Conservation (phyloP, 1,284 basidiomycete genomes). For the Austropuccinia psidii region DNA sequence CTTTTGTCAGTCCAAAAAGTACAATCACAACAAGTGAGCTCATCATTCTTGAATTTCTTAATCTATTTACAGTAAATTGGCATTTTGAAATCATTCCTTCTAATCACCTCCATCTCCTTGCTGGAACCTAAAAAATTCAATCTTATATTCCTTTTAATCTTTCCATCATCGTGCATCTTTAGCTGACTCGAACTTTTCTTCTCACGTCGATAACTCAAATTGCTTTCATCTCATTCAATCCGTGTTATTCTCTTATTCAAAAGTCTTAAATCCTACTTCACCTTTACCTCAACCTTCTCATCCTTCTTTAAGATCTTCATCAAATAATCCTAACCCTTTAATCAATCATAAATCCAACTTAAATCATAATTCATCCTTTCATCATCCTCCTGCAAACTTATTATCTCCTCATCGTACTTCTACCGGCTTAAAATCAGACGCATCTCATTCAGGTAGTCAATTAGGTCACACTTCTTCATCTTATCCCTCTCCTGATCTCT, state of each 20-base stretch:
- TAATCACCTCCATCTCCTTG: not conserved
- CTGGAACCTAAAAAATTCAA: no score
- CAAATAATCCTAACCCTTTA: not conserved
- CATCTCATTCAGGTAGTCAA: constrained; percentile 18
- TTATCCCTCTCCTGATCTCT: constrained; percentile 13
- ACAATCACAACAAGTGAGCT: constrained; percentile 21
- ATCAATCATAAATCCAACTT: not conserved
- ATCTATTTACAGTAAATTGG: not conserved
- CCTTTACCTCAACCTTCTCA: constrained; percentile 18
- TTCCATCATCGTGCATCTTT: not conserved
- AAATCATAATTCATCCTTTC: constrained; percentile 12
- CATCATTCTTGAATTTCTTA: no score
- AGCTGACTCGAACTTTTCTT: constrained; percentile 35
- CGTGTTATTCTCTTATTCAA: constrained; percentile 11
- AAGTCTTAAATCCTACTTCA: constrained; percentile 6
- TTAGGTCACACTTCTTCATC: constrained; percentile 11
- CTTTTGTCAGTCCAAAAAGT: constrained; percentile 33
- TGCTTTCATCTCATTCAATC: constrained; percentile 10
- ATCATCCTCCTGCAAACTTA: constrained; percentile 31
- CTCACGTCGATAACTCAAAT: constrained; percentile 19
- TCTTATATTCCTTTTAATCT: no score
- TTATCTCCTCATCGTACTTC: constrained; percentile 17
- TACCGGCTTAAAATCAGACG: constrained; percentile 5
- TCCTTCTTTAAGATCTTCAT: constrained; percentile 11
- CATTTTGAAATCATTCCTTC: not conserved